phyloP scores from a whole-genome alignment of 1,284 basidiomycete genomes.

The Takashimella tepidaria region DNA sequence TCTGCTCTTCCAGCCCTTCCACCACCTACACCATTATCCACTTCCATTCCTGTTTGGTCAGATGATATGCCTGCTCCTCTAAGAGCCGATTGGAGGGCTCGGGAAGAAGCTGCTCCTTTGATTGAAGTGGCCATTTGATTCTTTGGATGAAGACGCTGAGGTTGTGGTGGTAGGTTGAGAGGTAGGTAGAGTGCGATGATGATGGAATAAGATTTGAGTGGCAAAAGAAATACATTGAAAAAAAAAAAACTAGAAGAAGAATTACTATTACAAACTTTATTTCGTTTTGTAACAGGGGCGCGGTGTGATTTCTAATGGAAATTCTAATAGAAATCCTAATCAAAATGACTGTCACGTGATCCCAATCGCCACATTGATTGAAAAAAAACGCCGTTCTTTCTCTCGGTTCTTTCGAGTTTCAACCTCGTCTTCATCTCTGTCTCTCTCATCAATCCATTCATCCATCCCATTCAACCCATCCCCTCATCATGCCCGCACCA shows the following conservation, averaged over 20 bases:
- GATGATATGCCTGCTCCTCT: conserved; percentile 32
- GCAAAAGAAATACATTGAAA: not conserved
- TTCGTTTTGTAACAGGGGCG: not conserved
- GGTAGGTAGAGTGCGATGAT: not conserved
- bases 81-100: conserved; percentile 19
- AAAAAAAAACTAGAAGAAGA: not conserved
- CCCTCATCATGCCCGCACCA: conserved; percentile 12
- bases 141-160: no score
- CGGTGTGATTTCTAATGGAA: not conserved
- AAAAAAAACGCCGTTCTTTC: not conserved
- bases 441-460: not conserved
- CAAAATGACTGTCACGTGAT: not conserved
- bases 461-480: not conserved
- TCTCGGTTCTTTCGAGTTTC: no score
- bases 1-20: conserved; percentile 19
- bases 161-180: not conserved
- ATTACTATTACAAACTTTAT: no score
- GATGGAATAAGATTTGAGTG: not conserved
- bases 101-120: not conserved
- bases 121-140: not conserved
- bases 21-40: conserved; percentile 23
- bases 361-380: not conserved
- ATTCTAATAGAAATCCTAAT: no score
- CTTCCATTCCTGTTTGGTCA: conserved; percentile 29
- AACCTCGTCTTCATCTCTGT: not conserved